Evolutionary conservation across 495 filamentous ascomycete species (phyloP), one percentile per base, ranked within the genome.

Genomic region (Aspergillus diversus): DNA sequence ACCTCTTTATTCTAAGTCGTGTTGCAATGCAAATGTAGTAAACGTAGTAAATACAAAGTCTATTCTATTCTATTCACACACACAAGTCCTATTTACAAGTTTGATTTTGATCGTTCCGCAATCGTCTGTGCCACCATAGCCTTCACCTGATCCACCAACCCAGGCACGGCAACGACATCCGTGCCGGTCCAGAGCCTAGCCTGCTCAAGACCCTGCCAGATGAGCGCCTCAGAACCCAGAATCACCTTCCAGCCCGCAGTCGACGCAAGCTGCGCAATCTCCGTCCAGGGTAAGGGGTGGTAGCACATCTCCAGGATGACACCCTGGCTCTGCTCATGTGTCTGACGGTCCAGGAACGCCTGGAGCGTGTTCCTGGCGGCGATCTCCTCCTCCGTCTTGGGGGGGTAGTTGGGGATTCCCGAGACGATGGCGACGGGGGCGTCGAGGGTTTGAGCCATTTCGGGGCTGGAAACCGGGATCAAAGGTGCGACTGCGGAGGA

Each of bases 241-340:
- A 92, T 86, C 11, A 91, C 84, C 73, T 85, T 79, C 89, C 89
- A 92, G 7, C 88, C 87, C 15, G 78, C 77, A 3, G 72, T 72
- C 57, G 83, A 77, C 21, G 84, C 83, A 33, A 89, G 64, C 59
- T 75, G 73, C 5, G 81, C 86, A 56, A 92, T 84, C 63, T 81
- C 81, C 0, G 89, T 92, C 73, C 84, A 85, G 0, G 88, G 87
- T 46, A 77, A 75, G 1, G 89, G 89, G 69, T 91, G 88, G 70
- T 92, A 92, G 77, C 89, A 91, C 89, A 92, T 92, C 75, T 92
- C 90, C 64, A 91, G 72, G 42, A 92, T 86, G 7, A 84, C 84
- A 9, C 89, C 89, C 77, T 89, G 87, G 56, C 79, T 73, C 55
- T 69, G 35, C 27, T 53, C 50, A n/a, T 65, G 56, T 43, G 33